Percentiles rank a stretch among this genome's conserved stretches.
Evolutionary conservation across 345 rosid genomes (phyloP).

Genomic region (Microcos paniculata): DNA sequence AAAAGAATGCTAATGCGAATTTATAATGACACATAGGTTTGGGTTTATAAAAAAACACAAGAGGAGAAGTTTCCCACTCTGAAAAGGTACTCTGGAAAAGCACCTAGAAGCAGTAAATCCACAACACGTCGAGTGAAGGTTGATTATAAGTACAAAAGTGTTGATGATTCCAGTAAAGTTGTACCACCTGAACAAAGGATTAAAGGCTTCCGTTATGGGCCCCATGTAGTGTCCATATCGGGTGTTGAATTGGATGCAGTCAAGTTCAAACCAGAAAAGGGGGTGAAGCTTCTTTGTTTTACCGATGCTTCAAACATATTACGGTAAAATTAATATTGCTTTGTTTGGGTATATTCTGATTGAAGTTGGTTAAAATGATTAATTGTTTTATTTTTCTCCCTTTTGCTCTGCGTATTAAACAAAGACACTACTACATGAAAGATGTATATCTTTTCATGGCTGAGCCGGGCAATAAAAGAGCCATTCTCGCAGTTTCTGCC

Average conservation of each 20-base stretch:
- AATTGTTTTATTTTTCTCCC: not conserved
- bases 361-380: not conserved
- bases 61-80: conserved; percentile 93
- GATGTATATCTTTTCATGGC: conserved; percentile 81
- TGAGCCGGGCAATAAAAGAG: conserved; percentile 71
- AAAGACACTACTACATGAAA: conserved; percentile 92
- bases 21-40: conserved; percentile 49
- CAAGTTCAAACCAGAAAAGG: conserved; percentile 86
- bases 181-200: conserved; percentile 94
- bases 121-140: conserved; percentile 89
- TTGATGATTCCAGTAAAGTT: conserved; percentile 49
- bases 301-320: conserved; percentile 66
- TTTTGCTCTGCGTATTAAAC: conserved; percentile 24
- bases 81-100: conserved; percentile 83
- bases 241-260: conserved; percentile 67
- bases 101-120: conserved; percentile 73
- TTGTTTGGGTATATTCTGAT: conserved; percentile 7
- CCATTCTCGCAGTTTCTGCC: conserved; percentile 70
- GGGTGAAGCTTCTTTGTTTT: conserved; percentile 91
- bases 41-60: conserved; percentile 93
- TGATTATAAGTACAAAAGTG: conserved; percentile 71
- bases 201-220: conserved; percentile 92
- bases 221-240: conserved; percentile 91
- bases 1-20: not conserved
- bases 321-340: conserved; percentile 44